Conservation (phyloP, 2,329 filamentous ascomycete genomes). For the Diaporthe ampelina region DNA sequence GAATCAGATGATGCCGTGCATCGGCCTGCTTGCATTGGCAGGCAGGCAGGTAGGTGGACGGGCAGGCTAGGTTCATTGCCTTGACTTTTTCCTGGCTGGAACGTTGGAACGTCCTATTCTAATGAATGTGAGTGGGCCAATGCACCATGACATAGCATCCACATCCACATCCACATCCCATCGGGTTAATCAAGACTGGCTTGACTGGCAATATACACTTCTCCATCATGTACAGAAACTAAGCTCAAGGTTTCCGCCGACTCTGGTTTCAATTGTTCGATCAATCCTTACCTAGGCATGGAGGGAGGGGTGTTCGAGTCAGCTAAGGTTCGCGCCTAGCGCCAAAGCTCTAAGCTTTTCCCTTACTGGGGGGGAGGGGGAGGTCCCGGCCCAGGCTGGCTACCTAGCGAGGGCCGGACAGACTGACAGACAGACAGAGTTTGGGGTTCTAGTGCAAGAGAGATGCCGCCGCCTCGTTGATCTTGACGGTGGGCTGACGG, state of each 20-base stretch:
- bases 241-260: constrained; percentile 16
- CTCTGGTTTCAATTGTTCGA: constrained; percentile 10
- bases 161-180: background rate
- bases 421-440: no score
- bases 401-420: no score
- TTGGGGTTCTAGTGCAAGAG: no score
- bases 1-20: background rate
- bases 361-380: background rate
- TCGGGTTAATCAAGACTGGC: background rate
- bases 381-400: no score
- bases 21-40: background rate
- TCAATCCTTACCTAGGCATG: background rate
- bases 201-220: no score
- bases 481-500: no score
- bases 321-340: background rate
- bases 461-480: no score
- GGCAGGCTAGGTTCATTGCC: background rate
- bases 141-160: constrained; percentile 14
- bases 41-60: background rate
- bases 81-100: no score
- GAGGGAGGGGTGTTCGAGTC: background rate
- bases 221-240: background rate
- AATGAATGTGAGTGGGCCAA: background rate
- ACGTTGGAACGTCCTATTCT: no score
- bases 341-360: background rate